A percentile compares a stretch with the other conserved stretches of the same genome.
phyloP scores from a whole-genome alignment of 345 rosid species.

The Citrus reticulata region DNA sequence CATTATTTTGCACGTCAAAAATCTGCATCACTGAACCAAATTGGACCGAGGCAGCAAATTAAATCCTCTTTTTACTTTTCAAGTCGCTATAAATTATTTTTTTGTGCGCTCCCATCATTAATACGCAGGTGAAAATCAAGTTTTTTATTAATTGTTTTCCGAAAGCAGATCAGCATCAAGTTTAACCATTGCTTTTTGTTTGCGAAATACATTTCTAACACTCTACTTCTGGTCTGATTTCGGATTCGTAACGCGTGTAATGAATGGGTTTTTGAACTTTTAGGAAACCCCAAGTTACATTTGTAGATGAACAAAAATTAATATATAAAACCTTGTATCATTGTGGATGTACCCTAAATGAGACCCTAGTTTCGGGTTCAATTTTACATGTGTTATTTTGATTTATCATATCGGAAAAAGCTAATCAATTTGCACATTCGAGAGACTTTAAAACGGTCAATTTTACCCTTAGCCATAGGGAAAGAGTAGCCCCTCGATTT shows the following conservation, averaged over 20 bases:
- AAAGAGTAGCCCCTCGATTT: background rate
- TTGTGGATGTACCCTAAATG: background rate
- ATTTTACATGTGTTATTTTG: too few relatives aligned
- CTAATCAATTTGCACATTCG: background rate
- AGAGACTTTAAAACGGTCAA: background rate
- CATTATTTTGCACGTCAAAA: constrained; percentile 22
- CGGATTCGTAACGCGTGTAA: background rate
- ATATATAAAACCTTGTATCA: background rate
- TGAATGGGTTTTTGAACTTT: background rate
- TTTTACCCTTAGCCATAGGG: background rate
- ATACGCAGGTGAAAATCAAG: too few relatives aligned
- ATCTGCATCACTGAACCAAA: constrained; percentile 14
- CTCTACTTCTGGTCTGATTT: background rate
- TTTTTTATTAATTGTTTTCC: too few relatives aligned
- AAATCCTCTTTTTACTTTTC: too few relatives aligned
- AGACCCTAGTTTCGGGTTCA: background rate
- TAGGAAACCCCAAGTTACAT: background rate
- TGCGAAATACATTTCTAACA: background rate
- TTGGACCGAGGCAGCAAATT: constrained; percentile 1
- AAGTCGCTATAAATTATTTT: background rate
- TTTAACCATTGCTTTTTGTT: background rate
- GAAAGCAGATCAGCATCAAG: background rate
- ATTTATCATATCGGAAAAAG: background rate
- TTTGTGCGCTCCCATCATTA: too few relatives aligned
- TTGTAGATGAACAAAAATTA: background rate